A percentile compares a stretch with the other conserved stretches of the same genome.
Conservation (phyloP, 352 stramenopile genomes). For the Halophytophthora polymorphica region DNA sequence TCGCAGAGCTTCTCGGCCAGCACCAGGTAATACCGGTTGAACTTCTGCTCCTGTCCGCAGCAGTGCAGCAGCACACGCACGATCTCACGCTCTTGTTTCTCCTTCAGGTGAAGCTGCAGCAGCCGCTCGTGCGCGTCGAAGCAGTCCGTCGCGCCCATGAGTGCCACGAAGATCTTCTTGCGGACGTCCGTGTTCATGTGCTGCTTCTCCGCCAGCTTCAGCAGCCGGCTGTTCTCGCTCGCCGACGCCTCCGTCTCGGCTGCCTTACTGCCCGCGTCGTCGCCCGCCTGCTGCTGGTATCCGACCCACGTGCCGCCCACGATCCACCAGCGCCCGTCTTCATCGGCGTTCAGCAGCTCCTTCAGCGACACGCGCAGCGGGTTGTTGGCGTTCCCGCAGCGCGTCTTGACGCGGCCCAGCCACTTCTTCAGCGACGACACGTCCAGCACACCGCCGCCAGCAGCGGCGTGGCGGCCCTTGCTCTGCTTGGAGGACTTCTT, state of each 20-base stretch:
- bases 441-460: slow-evolving; percentile 44
- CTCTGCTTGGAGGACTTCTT: slow-evolving; percentile 94
- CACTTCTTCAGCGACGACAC: slow-evolving; percentile 89
- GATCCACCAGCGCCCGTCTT: slow-evolving; percentile 95
- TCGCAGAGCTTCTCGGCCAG: slow-evolving; percentile 92
- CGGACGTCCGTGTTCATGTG: slow-evolving; percentile 97
- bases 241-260: slow-evolving; percentile 13
- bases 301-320: slow-evolving; percentile 94
- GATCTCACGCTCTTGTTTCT: slow-evolving; percentile 92
- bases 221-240: slow-evolving; percentile 63
- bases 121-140: slow-evolving; percentile 96
- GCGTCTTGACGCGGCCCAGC: slow-evolving; percentile 93
- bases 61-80: slow-evolving; percentile 95
- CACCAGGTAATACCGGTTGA: slow-evolving; percentile 96
- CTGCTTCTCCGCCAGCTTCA: slow-evolving; percentile 93
- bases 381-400: slow-evolving; percentile 75
- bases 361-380: slow-evolving; percentile 69
- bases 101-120: slow-evolving; percentile 86
- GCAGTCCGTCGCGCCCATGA: slow-evolving; percentile 95
- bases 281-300: slow-evolving; percentile 41
- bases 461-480: slow-evolving; percentile 44
- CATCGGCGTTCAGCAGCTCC: slow-evolving; percentile 71
- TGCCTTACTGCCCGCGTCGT: slow-evolving; percentile 25
- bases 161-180: slow-evolving; percentile 95
- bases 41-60: slow-evolving; percentile 78